These are phyloP conservation scores for Neotropicomus parvogracilis DNA, from an alignment of 1,284 basidiomycete species.

Conservation along the genomic window DNA sequence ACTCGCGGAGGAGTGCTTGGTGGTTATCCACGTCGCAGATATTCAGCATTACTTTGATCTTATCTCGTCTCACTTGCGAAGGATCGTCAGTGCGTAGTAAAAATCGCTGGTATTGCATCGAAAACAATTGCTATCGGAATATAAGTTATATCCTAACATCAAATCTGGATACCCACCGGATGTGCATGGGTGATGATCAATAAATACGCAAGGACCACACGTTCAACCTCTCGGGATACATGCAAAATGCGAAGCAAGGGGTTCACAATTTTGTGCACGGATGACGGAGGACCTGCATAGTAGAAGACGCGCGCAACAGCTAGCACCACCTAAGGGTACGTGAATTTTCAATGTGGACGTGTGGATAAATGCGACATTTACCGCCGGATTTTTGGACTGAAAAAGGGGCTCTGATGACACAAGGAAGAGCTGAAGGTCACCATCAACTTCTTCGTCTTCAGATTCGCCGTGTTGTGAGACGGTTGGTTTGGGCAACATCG, in stretches of 20 bases:
- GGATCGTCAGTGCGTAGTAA: slow-evolving; percentile 68
- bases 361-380: slow-evolving; percentile 34
- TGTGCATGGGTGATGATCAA: slow-evolving; percentile 56
- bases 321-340: slow-evolving; percentile 64
- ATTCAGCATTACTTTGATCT: slow-evolving; percentile 67
- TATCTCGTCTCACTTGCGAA: slow-evolving; percentile 62
- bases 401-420: slow-evolving; percentile 72
- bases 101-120: slow-evolving; percentile 60
- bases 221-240: slow-evolving; percentile 63
- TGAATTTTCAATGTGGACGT: not conserved
- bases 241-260: slow-evolving; percentile 70
- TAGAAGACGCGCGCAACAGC: slow-evolving; percentile 71
- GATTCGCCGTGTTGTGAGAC: slow-evolving; percentile 31
- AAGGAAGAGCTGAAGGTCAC: slow-evolving; percentile 77
- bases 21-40: slow-evolving; percentile 68
- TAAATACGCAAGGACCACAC: slow-evolving; percentile 71
- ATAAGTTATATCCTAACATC: slow-evolving; percentile 4
- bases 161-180: slow-evolving; percentile 48
- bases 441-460: slow-evolving; percentile 53
- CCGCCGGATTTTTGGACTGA: slow-evolving; percentile 83
- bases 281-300: slow-evolving; percentile 63
- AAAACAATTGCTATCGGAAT: slow-evolving; percentile 52
- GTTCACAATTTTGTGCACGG: slow-evolving; percentile 52
- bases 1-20: slow-evolving; percentile 69
- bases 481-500: slow-evolving; percentile 77